Evolutionary conservation across 225 moss, liverwort and hornwort species (phyloP).

Genomic region (Lunularia cruciata): DNA sequence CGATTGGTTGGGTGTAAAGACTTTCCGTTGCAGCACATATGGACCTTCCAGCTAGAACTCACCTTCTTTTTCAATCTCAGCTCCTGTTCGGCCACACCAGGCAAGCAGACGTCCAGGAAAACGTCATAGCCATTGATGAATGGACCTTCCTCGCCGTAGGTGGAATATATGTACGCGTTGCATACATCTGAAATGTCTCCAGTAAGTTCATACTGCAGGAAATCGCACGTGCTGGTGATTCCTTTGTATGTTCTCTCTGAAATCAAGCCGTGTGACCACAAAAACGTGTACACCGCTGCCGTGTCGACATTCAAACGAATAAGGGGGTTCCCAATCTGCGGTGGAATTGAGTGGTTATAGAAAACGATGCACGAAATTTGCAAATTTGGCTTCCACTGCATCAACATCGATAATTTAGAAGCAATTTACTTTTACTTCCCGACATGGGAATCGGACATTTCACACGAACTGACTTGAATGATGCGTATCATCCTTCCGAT

Average conservation of each 20-base stretch:
- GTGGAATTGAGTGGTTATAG: too few relatives aligned
- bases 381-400: too few relatives aligned
- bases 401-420: too few relatives aligned
- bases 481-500: too few relatives aligned
- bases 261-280: slow-evolving; percentile 50
- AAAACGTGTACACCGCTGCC: slow-evolving; percentile 38
- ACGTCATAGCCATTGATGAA: slow-evolving; percentile 53
- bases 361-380: not conserved
- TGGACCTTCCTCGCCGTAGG: slow-evolving; percentile 38
- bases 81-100: slow-evolving; percentile 48
- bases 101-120: slow-evolving; percentile 47
- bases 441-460: too few relatives aligned
- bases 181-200: slow-evolving; percentile 35
- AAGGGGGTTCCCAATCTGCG: slow-evolving; percentile 49
- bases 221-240: slow-evolving; percentile 34
- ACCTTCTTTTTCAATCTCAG: slow-evolving; percentile 40
- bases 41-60: too few relatives aligned
- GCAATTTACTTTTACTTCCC: too few relatives aligned
- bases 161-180: slow-evolving; percentile 20
- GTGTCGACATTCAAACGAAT: slow-evolving; percentile 37
- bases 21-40: too few relatives aligned
- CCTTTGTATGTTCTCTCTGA: slow-evolving; percentile 42
- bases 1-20: too few relatives aligned
- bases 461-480: too few relatives aligned
- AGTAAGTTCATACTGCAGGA: slow-evolving; percentile 24